Conservation (phyloP, 345 rosid species). For the Heritiera fomes region DNA sequence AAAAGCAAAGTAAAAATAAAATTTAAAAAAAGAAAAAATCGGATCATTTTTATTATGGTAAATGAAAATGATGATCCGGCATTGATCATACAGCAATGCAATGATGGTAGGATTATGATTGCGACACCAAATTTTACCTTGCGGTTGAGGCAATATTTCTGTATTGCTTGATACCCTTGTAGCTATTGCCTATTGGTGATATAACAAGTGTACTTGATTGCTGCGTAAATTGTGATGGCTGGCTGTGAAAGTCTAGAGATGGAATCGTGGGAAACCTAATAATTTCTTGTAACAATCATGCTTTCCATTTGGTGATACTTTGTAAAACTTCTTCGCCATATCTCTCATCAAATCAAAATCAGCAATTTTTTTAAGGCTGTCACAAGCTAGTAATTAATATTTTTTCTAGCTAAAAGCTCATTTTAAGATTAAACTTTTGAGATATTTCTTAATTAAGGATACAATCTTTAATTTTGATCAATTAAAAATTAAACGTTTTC, state of each 20-base stretch:
- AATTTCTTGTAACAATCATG: no score
- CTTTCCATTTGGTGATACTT: no score
- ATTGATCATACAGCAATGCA: constrained; percentile 6
- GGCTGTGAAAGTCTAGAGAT: no score
- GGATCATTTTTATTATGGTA: background rate
- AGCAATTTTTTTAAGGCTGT: no score
- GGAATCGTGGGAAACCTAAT: no score
- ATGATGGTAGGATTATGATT: background rate
- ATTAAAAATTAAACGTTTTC: no score
- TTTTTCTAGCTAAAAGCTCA: no score
- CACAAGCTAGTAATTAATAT: background rate
- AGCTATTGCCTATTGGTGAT: background rate
- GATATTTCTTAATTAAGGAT: no score
- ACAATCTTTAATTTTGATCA: no score
- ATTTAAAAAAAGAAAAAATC: background rate
- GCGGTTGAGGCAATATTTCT: background rate
- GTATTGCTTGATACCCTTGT: background rate
- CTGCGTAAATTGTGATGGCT: no score
- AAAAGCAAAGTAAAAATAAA: background rate
- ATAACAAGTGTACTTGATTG: background rate
- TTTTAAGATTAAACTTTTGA: no score
- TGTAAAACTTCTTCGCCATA: no score
- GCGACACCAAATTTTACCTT: background rate
- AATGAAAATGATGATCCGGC: background rate
- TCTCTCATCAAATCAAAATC: background rate